Percentiles rank a stretch among this genome's conserved stretches.
phyloP scores from a whole-genome alignment of 495 filamentous ascomycete species.

The Penicillium steckii region DNA sequence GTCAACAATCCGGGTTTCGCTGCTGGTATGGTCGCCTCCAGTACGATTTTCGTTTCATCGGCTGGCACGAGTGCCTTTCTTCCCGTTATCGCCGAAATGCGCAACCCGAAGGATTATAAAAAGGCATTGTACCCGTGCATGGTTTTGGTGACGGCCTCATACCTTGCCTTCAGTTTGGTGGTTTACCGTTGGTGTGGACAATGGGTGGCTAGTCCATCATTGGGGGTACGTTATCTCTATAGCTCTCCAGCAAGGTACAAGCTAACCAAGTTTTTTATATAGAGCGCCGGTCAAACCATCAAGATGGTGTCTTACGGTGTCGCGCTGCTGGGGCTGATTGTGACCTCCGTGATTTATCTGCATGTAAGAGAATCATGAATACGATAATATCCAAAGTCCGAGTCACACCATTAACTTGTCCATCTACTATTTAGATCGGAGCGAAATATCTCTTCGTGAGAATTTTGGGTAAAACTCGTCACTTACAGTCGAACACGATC shows the following conservation, averaged over 20 bases:
- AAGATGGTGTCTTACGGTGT: slow-evolving; percentile 71
- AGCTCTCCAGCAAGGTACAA: not conserved
- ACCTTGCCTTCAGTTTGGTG: slow-evolving; percentile 44
- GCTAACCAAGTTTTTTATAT: not conserved
- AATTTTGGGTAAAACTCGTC: slow-evolving; percentile 47
- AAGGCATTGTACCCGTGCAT: slow-evolving; percentile 63
- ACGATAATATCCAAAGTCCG: no score
- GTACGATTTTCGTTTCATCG: slow-evolving; percentile 39
- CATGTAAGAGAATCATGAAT: no score
- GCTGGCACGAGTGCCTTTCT: slow-evolving; percentile 67
- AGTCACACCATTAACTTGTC: no score
- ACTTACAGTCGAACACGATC: slow-evolving; percentile 53
- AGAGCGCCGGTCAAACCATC: slow-evolving; percentile 56
- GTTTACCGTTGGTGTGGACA: slow-evolving; percentile 70
- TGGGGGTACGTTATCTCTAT: slow-evolving; percentile 38
- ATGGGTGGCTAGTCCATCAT: slow-evolving; percentile 65
- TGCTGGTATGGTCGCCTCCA: slow-evolving; percentile 35
- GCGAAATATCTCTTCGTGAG: slow-evolving; percentile 61
- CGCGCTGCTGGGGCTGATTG: slow-evolving; percentile 58
- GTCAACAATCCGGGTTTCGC: slow-evolving; percentile 31
- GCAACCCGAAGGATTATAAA: slow-evolving; percentile 59
- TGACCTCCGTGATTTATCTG: slow-evolving; percentile 59
- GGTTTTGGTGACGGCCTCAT: slow-evolving; percentile 59
- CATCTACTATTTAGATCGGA: slow-evolving; percentile 27
- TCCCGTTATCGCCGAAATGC: slow-evolving; percentile 73